Base-by-base conservation (phyloP, 768 basidiomycete species). In the Agaricus blazei region DNA sequence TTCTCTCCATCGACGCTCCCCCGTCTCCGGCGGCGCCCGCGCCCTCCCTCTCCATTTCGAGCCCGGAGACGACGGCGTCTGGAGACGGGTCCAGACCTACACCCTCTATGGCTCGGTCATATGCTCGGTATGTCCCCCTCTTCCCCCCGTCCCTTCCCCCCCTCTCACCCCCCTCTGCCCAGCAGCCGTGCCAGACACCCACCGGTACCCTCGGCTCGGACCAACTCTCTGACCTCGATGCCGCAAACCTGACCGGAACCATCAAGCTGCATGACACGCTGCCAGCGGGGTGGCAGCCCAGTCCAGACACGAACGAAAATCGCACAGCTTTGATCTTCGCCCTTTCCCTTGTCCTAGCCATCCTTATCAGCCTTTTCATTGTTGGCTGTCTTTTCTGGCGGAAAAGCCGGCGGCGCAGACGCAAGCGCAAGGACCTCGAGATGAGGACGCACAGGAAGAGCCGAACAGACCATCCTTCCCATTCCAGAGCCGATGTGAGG, bases 41-140 rank as follows among this genome's bases (percentile, higher is more conserved):
- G 64, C 63, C 52, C 54, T 88, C n/a, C 82, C 87, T 27, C 76
- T 80, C 63, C 81, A 70, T 63, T 89, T 76, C 65, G 68, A 72
- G 38, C 63, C 73, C 59, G 81, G 72, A n/a, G 37, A 67, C 9
- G 83, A 86, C 70, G 81, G 78, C 3, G 60, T 71, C 52, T 88
- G 86, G 86, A 75, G 77, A 42, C 80, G 75, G 64, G 72, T 78
- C 2, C 69, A 72, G 8, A 60, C 64, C 27, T 89, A 84, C 70
- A 79, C 83, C 11, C 68, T 88, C 38, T 88, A 84, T 61, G 88
- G 88, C n/a, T 84, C 83, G n/a, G 80, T 83, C 12, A 72, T 85
- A 38, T 80, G 85, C 63, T 57, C 70, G n/a, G 81, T 81, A 62
- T 72, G 82, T 72, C 52, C 19, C 31, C 41, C 26, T 53, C 57